Percentiles rank a stretch among this genome's conserved stretches.
Evolutionary conservation across 352 stramenopile species (phyloP).

Genomic region (Globisporangium uncinulatum): DNA sequence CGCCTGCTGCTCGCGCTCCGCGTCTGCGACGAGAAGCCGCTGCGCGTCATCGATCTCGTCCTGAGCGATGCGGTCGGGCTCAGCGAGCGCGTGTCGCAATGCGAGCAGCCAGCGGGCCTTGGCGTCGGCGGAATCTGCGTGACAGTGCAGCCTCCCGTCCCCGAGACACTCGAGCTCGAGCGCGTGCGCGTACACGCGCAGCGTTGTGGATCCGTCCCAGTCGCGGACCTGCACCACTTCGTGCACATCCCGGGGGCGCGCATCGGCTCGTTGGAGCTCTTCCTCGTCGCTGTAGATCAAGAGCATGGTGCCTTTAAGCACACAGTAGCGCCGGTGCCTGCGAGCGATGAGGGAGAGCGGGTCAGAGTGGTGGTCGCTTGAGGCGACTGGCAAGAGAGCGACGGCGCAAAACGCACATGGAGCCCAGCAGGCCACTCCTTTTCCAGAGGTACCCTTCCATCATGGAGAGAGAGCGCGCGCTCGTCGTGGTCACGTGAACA

Average conservation of each 20-base stretch:
- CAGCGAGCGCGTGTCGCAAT: conserved; percentile 57
- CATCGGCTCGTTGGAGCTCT: conserved; percentile 30
- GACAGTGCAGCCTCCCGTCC: conserved; percentile 46
- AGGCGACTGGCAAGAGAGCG: not conserved
- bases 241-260: conserved; percentile 48
- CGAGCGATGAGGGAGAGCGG: not conserved
- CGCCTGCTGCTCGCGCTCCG: conserved; percentile 30
- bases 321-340: conserved; percentile 68
- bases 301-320: conserved; percentile 78
- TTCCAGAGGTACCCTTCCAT: not conserved
- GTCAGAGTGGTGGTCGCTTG: not conserved
- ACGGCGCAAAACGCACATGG: not conserved
- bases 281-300: conserved; percentile 49
- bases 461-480: too few species aligned
- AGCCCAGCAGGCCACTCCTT: not conserved
- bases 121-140: conserved; percentile 44
- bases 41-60: conserved; percentile 77
- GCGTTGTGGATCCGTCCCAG: conserved; percentile 21
- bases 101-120: conserved; percentile 54
- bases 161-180: conserved; percentile 32
- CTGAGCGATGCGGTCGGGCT: conserved; percentile 62
- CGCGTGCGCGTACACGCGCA: conserved; percentile 13
- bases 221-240: conserved; percentile 47
- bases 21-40: conserved; percentile 34
- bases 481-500: not conserved